phyloP scores from a whole-genome alignment of 345 rosid species.

The Eucalyptus marginata region DNA sequence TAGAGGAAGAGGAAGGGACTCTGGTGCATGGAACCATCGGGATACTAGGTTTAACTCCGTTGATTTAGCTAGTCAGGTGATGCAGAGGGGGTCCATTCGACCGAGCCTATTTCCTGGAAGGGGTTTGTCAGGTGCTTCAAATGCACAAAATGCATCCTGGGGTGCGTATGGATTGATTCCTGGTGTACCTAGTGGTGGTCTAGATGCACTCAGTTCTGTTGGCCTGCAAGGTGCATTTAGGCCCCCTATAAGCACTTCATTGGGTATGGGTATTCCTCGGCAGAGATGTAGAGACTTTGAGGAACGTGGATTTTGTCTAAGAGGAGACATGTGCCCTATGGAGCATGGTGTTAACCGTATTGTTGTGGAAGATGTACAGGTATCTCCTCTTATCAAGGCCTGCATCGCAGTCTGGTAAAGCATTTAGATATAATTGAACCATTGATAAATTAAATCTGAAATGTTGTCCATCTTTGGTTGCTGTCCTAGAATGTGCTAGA shows the following conservation, averaged over 20 bases:
- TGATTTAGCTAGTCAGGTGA: conserved; percentile 70
- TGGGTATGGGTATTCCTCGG: conserved; percentile 66
- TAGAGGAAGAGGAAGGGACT: conserved; percentile 85
- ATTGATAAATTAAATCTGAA: not conserved
- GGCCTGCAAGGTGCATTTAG: conserved; percentile 64
- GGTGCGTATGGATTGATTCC: conserved; percentile 73
- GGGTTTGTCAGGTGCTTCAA: conserved; percentile 59
- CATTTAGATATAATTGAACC: not conserved
- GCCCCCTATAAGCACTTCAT: conserved; percentile 47
- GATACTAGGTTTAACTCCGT: conserved; percentile 53
- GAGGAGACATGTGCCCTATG: conserved; percentile 99
- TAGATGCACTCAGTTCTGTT: conserved; percentile 65
- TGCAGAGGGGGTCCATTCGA: conserved; percentile 41
- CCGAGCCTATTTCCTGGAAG: conserved; percentile 58
- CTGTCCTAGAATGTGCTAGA: not conserved
- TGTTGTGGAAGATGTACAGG: conserved; percentile 98
- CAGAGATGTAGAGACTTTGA: conserved; percentile 96
- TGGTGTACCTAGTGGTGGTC: conserved; percentile 61
- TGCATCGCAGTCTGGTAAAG: not conserved
- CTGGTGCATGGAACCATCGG: conserved; percentile 61
- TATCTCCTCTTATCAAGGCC: conserved; percentile 3
- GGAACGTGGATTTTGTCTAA: conserved; percentile 96
- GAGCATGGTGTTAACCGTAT: conserved; percentile 99
- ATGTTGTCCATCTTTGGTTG: not conserved
- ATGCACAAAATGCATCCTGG: conserved; percentile 60